Evolutionary conservation across 108 stramenopile species (phyloP), one percentile per base, ranked within the genome.

Genomic region (Discostella stelligeroides): DNA sequence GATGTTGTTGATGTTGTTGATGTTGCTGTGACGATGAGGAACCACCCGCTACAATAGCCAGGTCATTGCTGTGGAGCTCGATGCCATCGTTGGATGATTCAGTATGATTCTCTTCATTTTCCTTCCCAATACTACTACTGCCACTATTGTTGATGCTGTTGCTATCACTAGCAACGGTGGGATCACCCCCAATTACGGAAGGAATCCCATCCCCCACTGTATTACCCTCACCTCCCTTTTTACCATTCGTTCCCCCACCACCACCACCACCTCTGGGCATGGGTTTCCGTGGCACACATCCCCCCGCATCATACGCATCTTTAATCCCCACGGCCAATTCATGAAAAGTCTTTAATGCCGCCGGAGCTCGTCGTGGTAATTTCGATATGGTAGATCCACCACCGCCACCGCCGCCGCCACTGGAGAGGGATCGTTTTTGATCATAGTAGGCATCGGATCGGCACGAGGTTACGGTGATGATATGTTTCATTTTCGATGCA

Each of bases 391-490:
- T 90, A 24, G 88, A 78, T 0, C 92, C 92, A n/a, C n/a, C n/a
- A n/a, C n/a, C n/a, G n/a, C n/a, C n/a, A n/a, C n/a, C n/a, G n/a
- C n/a, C n/a, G n/a, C n/a, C n/a, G n/a, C n/a, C n/a, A n/a, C n/a
- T n/a, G n/a, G n/a, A n/a, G 18, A 88, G 92, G 2, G 92, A 90
- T 34, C 91, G 89, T 72, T n/a, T n/a, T n/a, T 91, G 87, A 49
- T 91, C 86, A 76, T 94, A 89, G 49, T 94, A 94, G 8, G 88
- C 92, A 64, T 94, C 92, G n/a, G 78, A 81, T 40, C 88, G 76
- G 62, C 92, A 94, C 10, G 89, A 91, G n/a, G 90, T 94, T 9
- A 94, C 92, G 2, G 92, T 84, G 9, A 94, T 87, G 38, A 94
- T 72, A 41, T 85, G 86, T 49, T 77, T 67, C 24, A n/a, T 29